phyloP scores from a whole-genome alignment of 2,329 filamentous ascomycete species.

The Nothophaeocryptopus gaeumannii region DNA sequence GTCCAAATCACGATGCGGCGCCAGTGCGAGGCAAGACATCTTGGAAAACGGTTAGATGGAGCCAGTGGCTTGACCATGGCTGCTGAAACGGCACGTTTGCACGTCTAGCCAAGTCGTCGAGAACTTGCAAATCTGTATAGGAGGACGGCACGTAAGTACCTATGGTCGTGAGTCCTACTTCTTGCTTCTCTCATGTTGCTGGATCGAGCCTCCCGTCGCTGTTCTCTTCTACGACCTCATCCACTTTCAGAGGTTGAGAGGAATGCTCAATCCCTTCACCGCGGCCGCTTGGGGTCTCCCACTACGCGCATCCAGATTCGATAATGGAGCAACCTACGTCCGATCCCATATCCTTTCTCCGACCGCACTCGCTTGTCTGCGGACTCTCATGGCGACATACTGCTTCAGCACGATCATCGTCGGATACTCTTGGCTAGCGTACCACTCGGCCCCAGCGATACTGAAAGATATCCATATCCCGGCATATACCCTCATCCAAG shows the following conservation, averaged over 20 bases:
- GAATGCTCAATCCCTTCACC: slow-evolving; percentile 8
- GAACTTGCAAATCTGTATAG: no score
- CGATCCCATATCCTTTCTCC: slow-evolving; percentile 14
- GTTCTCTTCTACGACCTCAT: no score
- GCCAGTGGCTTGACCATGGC: no score
- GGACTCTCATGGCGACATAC: slow-evolving; percentile 13
- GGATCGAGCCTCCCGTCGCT: no score
- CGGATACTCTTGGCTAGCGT: slow-evolving; percentile 15
- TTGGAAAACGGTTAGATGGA: no score
- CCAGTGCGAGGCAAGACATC: no score
- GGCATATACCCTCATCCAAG: slow-evolving; percentile 9
- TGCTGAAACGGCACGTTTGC: no score
- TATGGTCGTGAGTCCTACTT: no score
- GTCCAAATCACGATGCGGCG: no score
- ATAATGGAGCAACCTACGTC: slow-evolving; percentile 5
- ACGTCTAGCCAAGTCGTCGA: no score
- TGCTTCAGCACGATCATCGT: slow-evolving; percentile 18
- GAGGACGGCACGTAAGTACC: no score
- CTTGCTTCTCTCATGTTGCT: no score
- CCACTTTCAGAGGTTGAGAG: neutral
- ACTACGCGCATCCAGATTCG: slow-evolving; percentile 3
- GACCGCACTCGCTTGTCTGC: slow-evolving; percentile 1
- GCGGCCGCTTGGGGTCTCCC: slow-evolving; percentile 1
- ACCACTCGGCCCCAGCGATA: slow-evolving; percentile 4
- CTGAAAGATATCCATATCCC: slow-evolving; percentile 13